These are phyloP conservation scores for Trypanosoma scelopori DNA, from an alignment of 208 protist species.

Conservation along the genomic window DNA sequence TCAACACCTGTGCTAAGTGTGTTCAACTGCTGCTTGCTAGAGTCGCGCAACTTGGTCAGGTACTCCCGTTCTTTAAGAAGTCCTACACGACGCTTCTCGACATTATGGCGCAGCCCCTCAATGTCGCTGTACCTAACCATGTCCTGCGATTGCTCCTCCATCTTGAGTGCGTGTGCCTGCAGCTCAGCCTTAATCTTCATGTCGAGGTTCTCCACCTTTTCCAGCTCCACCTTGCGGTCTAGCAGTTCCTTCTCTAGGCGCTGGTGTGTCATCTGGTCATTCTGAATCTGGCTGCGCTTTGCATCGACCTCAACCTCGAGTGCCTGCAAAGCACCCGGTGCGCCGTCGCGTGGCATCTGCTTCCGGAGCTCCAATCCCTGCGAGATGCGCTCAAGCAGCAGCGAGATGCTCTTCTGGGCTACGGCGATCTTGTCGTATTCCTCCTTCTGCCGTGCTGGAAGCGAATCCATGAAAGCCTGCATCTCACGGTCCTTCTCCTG, in stretches of 20 bases:
- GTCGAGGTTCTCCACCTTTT: conserved; percentile 87
- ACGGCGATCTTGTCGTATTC: conserved; percentile 58
- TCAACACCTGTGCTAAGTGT: conserved; percentile 56
- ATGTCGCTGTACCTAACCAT: conserved; percentile 83
- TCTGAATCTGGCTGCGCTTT: conserved; percentile 73
- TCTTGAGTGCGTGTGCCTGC: conserved; percentile 66
- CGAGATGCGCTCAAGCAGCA: conserved; percentile 78
- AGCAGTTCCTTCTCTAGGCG: conserved; percentile 87
- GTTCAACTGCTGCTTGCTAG: conserved; percentile 72
- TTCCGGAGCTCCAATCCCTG: conserved; percentile 73
- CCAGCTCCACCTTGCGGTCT: conserved; percentile 85
- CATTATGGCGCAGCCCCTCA: conserved; percentile 55
- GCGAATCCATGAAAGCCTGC: conserved; percentile 87
- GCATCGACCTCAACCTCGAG: conserved; percentile 83
- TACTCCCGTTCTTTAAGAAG: conserved; percentile 55
- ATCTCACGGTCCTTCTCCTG: conserved; percentile 84
- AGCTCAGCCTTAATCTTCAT: conserved; percentile 89
- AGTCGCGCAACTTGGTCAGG: conserved; percentile 68
- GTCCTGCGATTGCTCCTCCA: conserved; percentile 77
- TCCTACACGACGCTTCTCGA: conserved; percentile 59
- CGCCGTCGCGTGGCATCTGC: conserved; percentile 73
- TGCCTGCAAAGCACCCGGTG: conserved; percentile 56
- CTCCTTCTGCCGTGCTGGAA: conserved; percentile 74
- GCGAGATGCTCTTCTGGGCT: conserved; percentile 57
- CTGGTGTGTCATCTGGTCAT: conserved; percentile 82